Evolutionary conservation across 2,329 filamentous ascomycete genomes (phyloP), one percentile per base, ranked within the genome.

Genomic region (Diaporthe destruens): DNA sequence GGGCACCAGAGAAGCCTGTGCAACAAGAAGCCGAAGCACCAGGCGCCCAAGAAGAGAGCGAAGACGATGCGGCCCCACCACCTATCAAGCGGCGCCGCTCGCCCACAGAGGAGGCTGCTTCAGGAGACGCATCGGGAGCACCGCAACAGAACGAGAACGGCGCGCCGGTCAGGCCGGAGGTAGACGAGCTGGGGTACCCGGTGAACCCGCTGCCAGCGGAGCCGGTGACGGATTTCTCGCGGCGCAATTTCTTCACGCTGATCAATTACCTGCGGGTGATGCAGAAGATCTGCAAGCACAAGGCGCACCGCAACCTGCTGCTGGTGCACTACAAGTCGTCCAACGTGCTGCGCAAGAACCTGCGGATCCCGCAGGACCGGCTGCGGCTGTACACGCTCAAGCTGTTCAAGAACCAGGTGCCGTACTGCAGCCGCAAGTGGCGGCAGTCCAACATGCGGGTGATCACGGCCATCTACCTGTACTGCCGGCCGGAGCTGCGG

Each of bases 351-450:
- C 93, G 95, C 77, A 98, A 98, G 82, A 92, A 93, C 7, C 90
- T 99, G 20, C 96, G 96, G 77, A 93, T 98, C 29, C 96, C 96
- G 0, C 94, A 99, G 79, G 92, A 92, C 2, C 89, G 94, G 78
- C 87, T 99, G 53, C 91, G 96, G 7, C 91, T 98, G 55, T 98
- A 98, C 85, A 98, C 96, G 0, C 89, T 99, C 77, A 99, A 99
- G 83, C 88, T 99, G 0, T 98, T 98, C 91, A 99, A 99, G 83
- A 96, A 95, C 74, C 96, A 99, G 82, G 96, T 99, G 6, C 96
- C 96, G 0, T 99, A 98, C 85, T 98, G 96, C 82, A 96, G 96
- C 29, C 92, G 96, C 55, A 99, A 99, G 84, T 99, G 96, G 96
- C 92, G 96, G 18, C 96, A 98, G 84, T 92, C 91, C 77, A 98